Percentiles rank a stretch among this genome's conserved stretches.
Conservation (phyloP, 1,139 yeast species). For the Scheffersomyces segobiensis region DNA sequence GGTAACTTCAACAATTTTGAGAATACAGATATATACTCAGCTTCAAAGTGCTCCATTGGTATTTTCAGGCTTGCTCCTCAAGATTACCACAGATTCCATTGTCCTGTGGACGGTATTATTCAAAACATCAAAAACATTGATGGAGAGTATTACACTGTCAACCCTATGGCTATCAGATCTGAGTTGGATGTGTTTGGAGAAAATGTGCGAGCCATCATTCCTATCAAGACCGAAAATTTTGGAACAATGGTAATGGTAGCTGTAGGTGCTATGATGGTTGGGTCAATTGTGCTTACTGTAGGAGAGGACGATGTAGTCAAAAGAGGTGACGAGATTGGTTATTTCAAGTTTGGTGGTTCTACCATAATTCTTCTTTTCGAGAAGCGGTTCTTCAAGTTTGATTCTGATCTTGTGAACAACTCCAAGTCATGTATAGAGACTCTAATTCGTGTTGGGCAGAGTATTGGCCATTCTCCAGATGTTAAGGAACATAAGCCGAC, state of each 20-base stretch:
- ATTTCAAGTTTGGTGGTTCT: constrained; percentile 95
- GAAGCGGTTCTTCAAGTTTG: constrained; percentile 49
- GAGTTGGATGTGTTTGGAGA: constrained; percentile 91
- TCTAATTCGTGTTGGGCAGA: constrained; percentile 84
- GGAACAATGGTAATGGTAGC: constrained; percentile 79
- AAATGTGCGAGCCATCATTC: constrained; percentile 75
- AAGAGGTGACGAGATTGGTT: constrained; percentile 86
- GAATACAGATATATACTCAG: constrained; percentile 36
- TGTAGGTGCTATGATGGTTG: constrained; percentile 99
- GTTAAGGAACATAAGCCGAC: constrained; percentile 51
- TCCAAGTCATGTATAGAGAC: constrained; percentile 77
- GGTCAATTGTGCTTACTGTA: constrained; percentile 78
- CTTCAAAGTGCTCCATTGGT: constrained; percentile 60
- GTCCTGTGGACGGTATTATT: constrained; percentile 76
- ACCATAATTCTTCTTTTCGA: constrained; percentile 66
- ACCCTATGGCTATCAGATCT: constrained; percentile 94
- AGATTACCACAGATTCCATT: constrained; percentile 92
- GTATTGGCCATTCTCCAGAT: constrained; percentile 73
- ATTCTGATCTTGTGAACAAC: constrained; percentile 69
- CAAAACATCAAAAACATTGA: constrained; percentile 67
- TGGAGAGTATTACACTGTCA: constrained; percentile 94
- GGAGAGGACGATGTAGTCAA: constrained; percentile 55
- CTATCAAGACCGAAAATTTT: constrained; percentile 70
- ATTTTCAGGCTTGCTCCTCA: constrained; percentile 93
- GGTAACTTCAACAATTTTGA: constrained; percentile 55